These are phyloP conservation scores for Prunus mongolica DNA, from an alignment of 306 rosid species.

Conservation along the genomic window DNA sequence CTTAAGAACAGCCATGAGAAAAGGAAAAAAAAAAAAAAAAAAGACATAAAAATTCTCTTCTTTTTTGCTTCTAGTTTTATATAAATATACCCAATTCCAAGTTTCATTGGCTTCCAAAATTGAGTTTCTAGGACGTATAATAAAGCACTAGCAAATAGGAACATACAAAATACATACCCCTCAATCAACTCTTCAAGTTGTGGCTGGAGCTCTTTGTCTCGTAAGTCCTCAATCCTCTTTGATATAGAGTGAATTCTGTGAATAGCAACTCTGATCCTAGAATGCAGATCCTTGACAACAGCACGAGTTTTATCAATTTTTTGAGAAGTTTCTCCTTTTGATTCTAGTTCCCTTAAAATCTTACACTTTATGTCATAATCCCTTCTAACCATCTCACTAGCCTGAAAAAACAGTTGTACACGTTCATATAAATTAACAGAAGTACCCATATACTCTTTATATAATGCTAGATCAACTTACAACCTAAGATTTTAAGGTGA, in stretches of 20 bases:
- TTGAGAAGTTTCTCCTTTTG: slow-evolving; percentile 49
- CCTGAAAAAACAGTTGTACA: slow-evolving; percentile 39
- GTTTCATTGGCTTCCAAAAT: background rate
- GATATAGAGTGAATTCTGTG: slow-evolving; percentile 90
- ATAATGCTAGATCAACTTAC: background rate
- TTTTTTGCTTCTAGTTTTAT: background rate
- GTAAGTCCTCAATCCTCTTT: slow-evolving; percentile 78
- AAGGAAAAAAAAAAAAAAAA: background rate
- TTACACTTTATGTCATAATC: slow-evolving; percentile 78
- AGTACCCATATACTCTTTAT: background rate
- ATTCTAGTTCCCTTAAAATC: slow-evolving; percentile 74
- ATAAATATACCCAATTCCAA: background rate
- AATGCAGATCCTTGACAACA: slow-evolving; percentile 82
- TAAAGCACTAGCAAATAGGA: slow-evolving; percentile 1
- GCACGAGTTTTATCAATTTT: slow-evolving; percentile 81
- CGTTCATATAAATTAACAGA: background rate
- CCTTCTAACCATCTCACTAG: slow-evolving; percentile 78
- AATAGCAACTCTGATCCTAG: slow-evolving; percentile 80
- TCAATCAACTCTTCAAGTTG: slow-evolving; percentile 92
- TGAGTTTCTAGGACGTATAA: background rate
- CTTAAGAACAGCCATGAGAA: background rate
- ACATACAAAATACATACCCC: slow-evolving; percentile 50
- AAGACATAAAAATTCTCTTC: background rate
- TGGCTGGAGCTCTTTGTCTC: slow-evolving; percentile 96
- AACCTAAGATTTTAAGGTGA: background rate